Percentiles rank a stretch among this genome's conserved stretches.
Conservation (phyloP, 2,329 filamentous ascomycete genomes). For the Pezicula radicicola region DNA sequence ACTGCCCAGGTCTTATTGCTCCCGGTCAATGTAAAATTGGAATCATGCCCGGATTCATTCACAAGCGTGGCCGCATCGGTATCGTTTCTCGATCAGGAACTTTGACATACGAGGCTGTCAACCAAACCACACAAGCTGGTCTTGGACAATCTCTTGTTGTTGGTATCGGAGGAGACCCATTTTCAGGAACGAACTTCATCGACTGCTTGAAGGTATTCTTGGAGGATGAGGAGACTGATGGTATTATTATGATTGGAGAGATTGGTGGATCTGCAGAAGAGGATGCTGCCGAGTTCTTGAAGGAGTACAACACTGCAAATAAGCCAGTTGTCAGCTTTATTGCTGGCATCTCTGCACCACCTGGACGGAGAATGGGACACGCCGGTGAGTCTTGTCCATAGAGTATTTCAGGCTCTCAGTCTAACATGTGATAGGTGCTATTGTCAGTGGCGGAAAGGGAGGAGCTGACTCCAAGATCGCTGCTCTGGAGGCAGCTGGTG, state of each 20-base stretch:
- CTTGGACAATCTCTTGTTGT: conserved; percentile 98
- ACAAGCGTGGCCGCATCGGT: conserved; percentile 98
- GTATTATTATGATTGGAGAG: conserved; percentile 99
- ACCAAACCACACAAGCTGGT: conserved; percentile 96
- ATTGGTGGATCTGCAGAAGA: conserved; percentile 97
- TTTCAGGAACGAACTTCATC: conserved; percentile 99
- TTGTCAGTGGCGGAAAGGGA: conserved; percentile 96
- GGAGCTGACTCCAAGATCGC: conserved; percentile 98
- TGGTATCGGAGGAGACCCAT: conserved; percentile 97
- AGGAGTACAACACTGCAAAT: conserved; percentile 83
- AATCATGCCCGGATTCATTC: conserved; percentile 99
- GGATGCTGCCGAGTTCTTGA: conserved; percentile 95
- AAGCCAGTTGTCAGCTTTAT: conserved; percentile 99
- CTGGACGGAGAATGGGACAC: conserved; percentile 97
- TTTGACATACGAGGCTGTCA: conserved; percentile 98
- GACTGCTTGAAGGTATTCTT: conserved; percentile 98
- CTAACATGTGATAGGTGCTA: conserved; percentile 55
- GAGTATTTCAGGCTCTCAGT: background rate
- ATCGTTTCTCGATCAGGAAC: conserved; percentile 98
- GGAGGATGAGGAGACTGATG: conserved; percentile 92
- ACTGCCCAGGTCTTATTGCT: conserved; percentile 97
- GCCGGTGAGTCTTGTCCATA: conserved; percentile 56
- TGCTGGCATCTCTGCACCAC: conserved; percentile 94
- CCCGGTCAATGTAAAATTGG: conserved; percentile 98
- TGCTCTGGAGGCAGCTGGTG: conserved; percentile 88